Conservation (phyloP, 371 early-diverging fungal species). For the Mortierella sp. region DNA sequence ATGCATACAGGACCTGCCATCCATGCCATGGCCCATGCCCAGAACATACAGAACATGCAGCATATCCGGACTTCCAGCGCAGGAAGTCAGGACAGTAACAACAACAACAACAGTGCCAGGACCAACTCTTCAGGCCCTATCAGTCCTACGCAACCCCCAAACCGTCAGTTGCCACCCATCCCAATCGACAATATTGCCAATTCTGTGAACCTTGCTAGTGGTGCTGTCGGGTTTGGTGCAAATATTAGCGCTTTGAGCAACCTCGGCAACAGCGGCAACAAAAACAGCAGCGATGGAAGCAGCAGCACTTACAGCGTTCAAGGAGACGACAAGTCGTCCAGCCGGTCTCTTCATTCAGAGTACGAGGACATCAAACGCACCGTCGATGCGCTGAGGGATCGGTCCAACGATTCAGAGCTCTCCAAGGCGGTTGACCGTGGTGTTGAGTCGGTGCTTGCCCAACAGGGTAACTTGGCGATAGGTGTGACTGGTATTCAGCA, state of each 20-base stretch:
- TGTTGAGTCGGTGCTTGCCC: slow-evolving; percentile 20
- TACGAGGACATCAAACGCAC: slow-evolving; percentile 23
- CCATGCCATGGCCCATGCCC: slow-evolving; percentile 27
- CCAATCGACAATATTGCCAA: slow-evolving; percentile 14
- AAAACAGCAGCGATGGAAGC: background rate
- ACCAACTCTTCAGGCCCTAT: slow-evolving; percentile 12
- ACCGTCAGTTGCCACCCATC: slow-evolving; percentile 45
- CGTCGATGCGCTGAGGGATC: slow-evolving; percentile 16
- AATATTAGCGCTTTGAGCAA: no score
- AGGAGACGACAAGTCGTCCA: background rate
- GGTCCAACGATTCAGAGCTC: background rate
- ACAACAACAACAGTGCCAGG: background rate
- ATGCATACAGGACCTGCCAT: slow-evolving; percentile 28
- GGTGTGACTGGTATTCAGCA: slow-evolving; percentile 18
- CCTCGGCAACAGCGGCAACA: background rate
- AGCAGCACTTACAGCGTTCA: background rate
- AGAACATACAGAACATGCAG: slow-evolving; percentile 38
- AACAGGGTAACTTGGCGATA: slow-evolving; percentile 1
- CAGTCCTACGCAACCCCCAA: slow-evolving; percentile 46
- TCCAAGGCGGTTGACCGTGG: slow-evolving; percentile 22
- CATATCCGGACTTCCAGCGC: slow-evolving; percentile 27
- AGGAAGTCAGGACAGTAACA: background rate
- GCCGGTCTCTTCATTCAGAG: slow-evolving; percentile 5
- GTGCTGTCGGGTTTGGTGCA: background rate
- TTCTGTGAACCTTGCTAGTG: background rate